These are phyloP conservation scores for Talaromyces atroroseus DNA, from an alignment of 2,329 filamentous ascomycete genomes.

Conservation along the genomic window DNA sequence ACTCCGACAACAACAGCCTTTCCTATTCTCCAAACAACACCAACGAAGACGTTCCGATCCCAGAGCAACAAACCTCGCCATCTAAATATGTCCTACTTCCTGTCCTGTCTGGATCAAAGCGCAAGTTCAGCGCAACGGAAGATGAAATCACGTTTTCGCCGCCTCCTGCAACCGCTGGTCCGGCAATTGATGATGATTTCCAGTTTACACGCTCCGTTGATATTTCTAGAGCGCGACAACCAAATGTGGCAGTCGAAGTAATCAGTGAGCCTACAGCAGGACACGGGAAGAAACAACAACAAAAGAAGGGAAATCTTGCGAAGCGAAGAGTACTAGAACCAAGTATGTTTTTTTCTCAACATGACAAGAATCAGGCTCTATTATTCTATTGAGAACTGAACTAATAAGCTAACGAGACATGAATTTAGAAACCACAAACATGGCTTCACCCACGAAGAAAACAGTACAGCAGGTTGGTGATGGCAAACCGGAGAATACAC, in stretches of 20 bases:
- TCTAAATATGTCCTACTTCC: conserved; percentile 16
- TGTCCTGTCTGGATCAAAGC: conserved; percentile 48
- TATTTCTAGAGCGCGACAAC: conserved; percentile 16
- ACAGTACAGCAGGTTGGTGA: neutral
- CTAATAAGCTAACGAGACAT: conserved; percentile 15
- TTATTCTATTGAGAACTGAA: neutral
- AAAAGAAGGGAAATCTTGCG: conserved; percentile 15
- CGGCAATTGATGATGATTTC: conserved; percentile 27
- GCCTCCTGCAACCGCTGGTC: conserved; percentile 7
- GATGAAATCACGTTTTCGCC: conserved; percentile 36
- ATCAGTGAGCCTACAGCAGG: neutral
- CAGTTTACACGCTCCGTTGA: conserved; percentile 27
- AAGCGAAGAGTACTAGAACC: conserved; percentile 37
- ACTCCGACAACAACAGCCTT: neutral
- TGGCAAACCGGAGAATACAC: conserved; percentile 9
- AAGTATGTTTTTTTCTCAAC: conserved; percentile 31
- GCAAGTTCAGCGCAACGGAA: conserved; percentile 53
- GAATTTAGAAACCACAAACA: conserved; percentile 45
- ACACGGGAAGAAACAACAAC: conserved; percentile 12
- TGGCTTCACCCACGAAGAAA: conserved; percentile 30
- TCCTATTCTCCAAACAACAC: neutral
- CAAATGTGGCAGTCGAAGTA: neutral
- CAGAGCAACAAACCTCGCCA: conserved; percentile 2
- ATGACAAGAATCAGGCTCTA: neutral
- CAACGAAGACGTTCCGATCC: neutral